Evolutionary conservation across 2,329 filamentous ascomycete genomes (phyloP).

Genomic region (Cercospora berteroae): DNA sequence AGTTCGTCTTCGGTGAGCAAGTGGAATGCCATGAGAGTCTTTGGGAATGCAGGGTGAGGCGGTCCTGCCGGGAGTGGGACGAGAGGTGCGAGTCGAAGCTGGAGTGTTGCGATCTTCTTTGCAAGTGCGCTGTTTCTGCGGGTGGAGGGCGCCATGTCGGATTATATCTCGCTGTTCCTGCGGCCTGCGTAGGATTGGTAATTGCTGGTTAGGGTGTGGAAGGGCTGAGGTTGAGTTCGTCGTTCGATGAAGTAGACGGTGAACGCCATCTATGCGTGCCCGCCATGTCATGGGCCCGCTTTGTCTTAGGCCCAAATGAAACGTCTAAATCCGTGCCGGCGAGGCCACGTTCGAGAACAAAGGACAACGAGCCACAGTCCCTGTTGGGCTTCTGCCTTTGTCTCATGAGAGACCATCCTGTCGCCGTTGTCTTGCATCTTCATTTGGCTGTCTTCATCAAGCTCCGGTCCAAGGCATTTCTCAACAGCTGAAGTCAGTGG

Average conservation of each 20-base stretch:
- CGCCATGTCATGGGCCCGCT: conserved; percentile 6
- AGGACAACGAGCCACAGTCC: background rate
- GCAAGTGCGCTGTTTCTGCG: conserved; percentile 46
- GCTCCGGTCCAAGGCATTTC: background rate
- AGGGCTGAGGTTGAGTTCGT: background rate
- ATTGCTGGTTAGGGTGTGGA: background rate
- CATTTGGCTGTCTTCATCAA: background rate
- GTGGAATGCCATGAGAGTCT: conserved; percentile 68
- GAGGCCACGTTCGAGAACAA: background rate
- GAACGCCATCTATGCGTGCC: background rate
- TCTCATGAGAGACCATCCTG: background rate
- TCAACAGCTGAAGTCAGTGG: background rate
- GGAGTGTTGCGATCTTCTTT: conserved; percentile 64
- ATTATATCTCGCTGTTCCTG: conserved; percentile 11
- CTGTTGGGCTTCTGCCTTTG: background rate
- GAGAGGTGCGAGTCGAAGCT: conserved; percentile 64
- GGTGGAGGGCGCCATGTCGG: conserved; percentile 35
- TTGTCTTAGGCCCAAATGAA: conserved; percentile 18
- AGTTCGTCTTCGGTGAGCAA: conserved; percentile 69
- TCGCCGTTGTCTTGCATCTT: background rate
- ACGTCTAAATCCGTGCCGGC: conserved; percentile 15
- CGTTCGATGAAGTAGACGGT: background rate
- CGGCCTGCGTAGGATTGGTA: conserved; percentile 21
- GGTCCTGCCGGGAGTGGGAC: conserved; percentile 56
- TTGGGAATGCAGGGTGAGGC: conserved; percentile 65